Evolutionary conservation across 176 grass and related monocot species (phyloP).

Genomic region (Zoysia pacifica): DNA sequence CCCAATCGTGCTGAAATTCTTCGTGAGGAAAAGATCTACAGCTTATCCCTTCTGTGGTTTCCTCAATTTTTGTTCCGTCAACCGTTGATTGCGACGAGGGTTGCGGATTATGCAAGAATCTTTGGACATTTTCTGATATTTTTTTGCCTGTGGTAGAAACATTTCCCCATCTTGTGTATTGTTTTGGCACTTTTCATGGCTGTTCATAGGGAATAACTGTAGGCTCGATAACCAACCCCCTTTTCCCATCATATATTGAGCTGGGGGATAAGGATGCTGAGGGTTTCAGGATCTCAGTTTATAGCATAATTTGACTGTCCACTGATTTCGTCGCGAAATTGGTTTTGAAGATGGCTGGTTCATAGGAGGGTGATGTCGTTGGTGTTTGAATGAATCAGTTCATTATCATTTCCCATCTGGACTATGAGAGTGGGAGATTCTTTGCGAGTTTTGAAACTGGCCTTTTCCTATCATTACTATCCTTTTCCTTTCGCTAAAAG

Average conservation of each 20-base stretch:
- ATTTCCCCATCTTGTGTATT: background rate
- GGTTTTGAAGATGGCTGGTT: background rate
- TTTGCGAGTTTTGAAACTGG: constrained; percentile 9
- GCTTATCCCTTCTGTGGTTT: background rate
- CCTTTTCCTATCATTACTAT: constrained; percentile 20
- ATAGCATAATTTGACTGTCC: background rate
- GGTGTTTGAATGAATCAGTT: constrained; percentile 1
- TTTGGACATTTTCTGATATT: constrained; percentile 17
- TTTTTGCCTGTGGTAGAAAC: constrained; percentile 13
- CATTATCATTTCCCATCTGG: background rate
- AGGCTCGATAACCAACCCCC: background rate
- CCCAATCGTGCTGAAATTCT: background rate
- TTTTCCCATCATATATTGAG: background rate
- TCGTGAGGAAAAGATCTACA: constrained; percentile 24
- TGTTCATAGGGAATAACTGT: background rate
- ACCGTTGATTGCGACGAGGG: background rate
- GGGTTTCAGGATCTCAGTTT: constrained; percentile 21
- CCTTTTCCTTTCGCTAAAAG: background rate
- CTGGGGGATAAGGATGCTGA: background rate
- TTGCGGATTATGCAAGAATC: constrained; percentile 18
- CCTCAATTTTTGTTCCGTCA: background rate
- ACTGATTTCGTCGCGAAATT: constrained; percentile 21
- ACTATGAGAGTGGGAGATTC: constrained; percentile 15
- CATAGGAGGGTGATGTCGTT: background rate
- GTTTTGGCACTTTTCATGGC: background rate